phyloP scores from a whole-genome alignment of 805 yeast species.

The Pichia paraexigua region DNA sequence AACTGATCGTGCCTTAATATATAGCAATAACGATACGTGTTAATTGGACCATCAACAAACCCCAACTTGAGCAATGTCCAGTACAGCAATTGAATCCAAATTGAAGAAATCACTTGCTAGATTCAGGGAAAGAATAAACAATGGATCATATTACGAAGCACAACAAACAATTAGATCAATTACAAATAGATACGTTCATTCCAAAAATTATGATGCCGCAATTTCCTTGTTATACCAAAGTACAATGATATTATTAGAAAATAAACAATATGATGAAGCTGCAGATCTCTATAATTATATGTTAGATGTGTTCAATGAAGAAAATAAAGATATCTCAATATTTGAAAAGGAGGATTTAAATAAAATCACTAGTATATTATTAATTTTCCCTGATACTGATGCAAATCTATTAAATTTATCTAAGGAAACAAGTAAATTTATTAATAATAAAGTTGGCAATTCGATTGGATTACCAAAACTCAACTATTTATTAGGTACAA shows the following conservation, averaged over 20 bases:
- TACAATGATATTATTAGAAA: conserved; percentile 56
- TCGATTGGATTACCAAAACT: conserved; percentile 70
- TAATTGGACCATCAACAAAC: no score
- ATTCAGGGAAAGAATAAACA: conserved; percentile 57
- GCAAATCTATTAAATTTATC: conserved; percentile 60
- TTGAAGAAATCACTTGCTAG: conserved; percentile 54
- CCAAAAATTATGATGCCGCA: conserved; percentile 62
- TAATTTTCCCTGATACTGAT: conserved; percentile 41
- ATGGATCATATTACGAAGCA: conserved; percentile 85
- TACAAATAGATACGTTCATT: conserved; percentile 71
- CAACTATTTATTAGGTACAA: conserved; percentile 65
- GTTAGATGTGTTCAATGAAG: conserved; percentile 56
- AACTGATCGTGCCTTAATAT: no score
- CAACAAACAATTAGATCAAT: conserved; percentile 91
- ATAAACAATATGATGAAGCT: conserved; percentile 72
- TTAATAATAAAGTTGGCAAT: conserved; percentile 38
- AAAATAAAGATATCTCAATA: conserved; percentile 28
- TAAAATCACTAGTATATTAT: conserved; percentile 36
- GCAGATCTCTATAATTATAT: conserved; percentile 68
- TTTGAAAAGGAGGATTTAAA: conserved; percentile 22
- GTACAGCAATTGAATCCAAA: conserved; percentile 26
- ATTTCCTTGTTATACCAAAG: conserved; percentile 67
- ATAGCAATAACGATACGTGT: neutral
- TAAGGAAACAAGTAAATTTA: conserved; percentile 62
- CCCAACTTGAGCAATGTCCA: neutral